Conservation (phyloP, 306 rosid species). For the Trifolium fragiferum region DNA sequence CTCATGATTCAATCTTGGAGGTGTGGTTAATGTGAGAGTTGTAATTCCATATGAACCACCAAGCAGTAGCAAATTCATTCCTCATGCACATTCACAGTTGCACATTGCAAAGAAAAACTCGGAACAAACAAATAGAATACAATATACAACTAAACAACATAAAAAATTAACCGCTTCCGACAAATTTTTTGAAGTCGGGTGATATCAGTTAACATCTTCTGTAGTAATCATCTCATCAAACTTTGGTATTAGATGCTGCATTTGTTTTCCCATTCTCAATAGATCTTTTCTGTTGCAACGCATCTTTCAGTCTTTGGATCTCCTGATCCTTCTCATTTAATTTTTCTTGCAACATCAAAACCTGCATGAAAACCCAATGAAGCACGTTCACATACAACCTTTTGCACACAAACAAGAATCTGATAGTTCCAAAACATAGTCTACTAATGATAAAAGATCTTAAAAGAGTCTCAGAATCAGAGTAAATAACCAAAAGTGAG, state of each 20-base stretch:
- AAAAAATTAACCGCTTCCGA: neutral
- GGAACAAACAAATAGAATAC: constrained; percentile 36
- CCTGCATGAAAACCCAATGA: constrained; percentile 55
- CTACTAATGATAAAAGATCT: neutral
- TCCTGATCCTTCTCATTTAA: constrained; percentile 71
- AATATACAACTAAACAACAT: constrained; percentile 20
- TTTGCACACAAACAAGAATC: constrained; percentile 5
- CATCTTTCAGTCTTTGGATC: constrained; percentile 54
- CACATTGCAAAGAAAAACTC: constrained; percentile 5
- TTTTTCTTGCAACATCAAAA: constrained; percentile 67
- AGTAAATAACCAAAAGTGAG: constrained; percentile 1
- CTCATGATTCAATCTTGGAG: too few relatives aligned
- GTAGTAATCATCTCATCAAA: constrained; percentile 43
- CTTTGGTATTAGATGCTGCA: constrained; percentile 42
- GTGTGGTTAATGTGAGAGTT: too few relatives aligned
- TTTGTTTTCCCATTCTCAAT: constrained; percentile 48
- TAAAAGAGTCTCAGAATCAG: neutral
- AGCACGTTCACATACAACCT: neutral
- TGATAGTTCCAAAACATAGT: constrained; percentile 3
- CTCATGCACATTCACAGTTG: constrained; percentile 22
- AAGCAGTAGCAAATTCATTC: constrained; percentile 16
- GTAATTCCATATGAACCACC: too few relatives aligned
- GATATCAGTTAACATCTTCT: constrained; percentile 49
- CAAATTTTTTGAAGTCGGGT: constrained; percentile 29
- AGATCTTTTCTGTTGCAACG: constrained; percentile 48